Conservation (phyloP, 169 alveolate genomes). For the Babesia sp. region DNA sequence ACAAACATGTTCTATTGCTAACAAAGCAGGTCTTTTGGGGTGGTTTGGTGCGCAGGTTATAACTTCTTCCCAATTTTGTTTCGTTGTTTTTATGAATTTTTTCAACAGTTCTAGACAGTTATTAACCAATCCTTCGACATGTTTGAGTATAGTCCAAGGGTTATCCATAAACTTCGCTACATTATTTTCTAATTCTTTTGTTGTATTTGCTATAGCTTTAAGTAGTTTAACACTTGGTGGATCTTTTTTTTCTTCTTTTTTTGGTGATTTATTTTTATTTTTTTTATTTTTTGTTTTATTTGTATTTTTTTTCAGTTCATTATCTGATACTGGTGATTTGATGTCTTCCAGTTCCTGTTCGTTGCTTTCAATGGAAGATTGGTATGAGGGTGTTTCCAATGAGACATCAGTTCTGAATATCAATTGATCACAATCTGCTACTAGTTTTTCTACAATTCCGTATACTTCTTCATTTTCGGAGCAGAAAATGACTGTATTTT, state of each 20-base stretch:
- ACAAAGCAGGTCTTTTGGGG: neutral
- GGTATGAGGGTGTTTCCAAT: too few relatives aligned
- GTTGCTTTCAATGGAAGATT: too few relatives aligned
- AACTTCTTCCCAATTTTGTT: neutral
- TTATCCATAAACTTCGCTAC: conserved; percentile 11
- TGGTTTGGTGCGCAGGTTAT: neutral
- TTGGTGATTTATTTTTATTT: too few relatives aligned
- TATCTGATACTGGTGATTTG: too few relatives aligned
- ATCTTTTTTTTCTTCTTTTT: too few relatives aligned
- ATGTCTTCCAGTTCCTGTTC: too few relatives aligned
- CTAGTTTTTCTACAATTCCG: too few relatives aligned
- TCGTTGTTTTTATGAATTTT: conserved; percentile 3
- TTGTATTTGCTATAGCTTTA: neutral
- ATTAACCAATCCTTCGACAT: conserved; percentile 33
- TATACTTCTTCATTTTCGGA: conserved; percentile 37
- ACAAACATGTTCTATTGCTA: conserved; percentile 36
- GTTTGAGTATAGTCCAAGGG: conserved; percentile 19
- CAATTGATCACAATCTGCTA: too few relatives aligned
- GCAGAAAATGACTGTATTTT: conserved; percentile 15
- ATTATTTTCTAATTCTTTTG: neutral
- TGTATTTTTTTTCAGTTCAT: too few relatives aligned
- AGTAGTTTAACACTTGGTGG: too few relatives aligned
- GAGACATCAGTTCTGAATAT: too few relatives aligned
- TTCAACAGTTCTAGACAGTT: conserved; percentile 15
- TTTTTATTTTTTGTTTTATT: too few relatives aligned